Evolutionary conservation across 495 filamentous ascomycete species (phyloP), one percentile per base, ranked within the genome.

Genomic region (Penicillium desertorum): DNA sequence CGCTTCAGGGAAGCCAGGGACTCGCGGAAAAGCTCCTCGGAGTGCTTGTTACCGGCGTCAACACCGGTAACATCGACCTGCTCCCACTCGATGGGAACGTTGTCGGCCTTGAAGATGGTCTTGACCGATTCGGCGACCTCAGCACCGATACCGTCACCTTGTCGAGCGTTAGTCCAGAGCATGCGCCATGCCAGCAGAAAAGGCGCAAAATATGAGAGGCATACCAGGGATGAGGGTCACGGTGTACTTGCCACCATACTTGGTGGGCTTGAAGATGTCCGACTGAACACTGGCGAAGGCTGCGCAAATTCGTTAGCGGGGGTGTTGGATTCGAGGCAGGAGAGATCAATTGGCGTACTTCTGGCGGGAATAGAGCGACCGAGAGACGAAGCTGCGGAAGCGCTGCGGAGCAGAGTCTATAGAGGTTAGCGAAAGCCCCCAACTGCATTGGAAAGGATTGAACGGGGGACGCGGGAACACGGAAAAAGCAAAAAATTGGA

Each of bases 101-200:
- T 98, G 81, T 98, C 93, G 69, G 92, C 92, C 84, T 97, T 98
- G 86, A 97, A 98, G 72, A 98, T 88, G 46, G 92, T 94, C 84
- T 96, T 96, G 61, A 98, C 92, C 45, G 91, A 93, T 76, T 98
- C 94, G 59, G 94, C 91, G 56, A 98, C 92, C 76, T 98, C 94
- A 71, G 91, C 91, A 76, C 94, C 94, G 69, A 98, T 96, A 78
- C 94, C 94, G 71, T 98, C 94, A 75, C 94, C 87, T 89, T 43
- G 16, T 17, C 48, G 34, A 23, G 14, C 29, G 30, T 55, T 46
- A 55, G 53, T 22, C n/a, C 9, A 44, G 9, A 20, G 20, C 45
- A 23, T 41, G 51, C 51, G 51, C 51, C 22, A 42, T 16, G 10
- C 1, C 1, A 32, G 1, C 2, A 43, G 12, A 39, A 3, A 42